Base-by-base conservation (phyloP, 2,329 filamentous ascomycete species). In the Calonectria pseudoreteaudii region DNA sequence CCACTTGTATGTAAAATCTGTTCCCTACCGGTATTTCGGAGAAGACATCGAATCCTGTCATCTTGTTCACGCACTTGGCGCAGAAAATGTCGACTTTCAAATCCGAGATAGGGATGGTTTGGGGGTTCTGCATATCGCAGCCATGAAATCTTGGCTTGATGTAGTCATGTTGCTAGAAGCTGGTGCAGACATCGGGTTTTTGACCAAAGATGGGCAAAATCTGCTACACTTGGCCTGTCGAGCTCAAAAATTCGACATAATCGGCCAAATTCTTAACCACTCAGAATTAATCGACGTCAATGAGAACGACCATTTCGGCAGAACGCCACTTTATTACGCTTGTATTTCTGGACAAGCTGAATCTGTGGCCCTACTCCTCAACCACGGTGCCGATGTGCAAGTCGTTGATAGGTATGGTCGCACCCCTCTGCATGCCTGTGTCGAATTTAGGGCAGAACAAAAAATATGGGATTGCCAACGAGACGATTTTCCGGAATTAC, bases 281-380 rank as follows among this genome's bases (percentile, higher is more conserved):
- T 14, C 16, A 0, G 34, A 13, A 8, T 6, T 1, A 3, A 7
- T 73, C 2, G 30, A 78, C 3, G 16, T 80, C 1, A 74, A 80
- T 8, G 74, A 77, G 30, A 18, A 58, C 10, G 78, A 80, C n/a
- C 1, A 18, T 1, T 60, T 62, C 70, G 74, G 75, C 0, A 74
- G 74, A 71, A 79, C 78, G 6, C 78, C 78, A 3, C 67, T 80
- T 1, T 64, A 77, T 38, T 78, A 78, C 34, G 78, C 78, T 4
- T 77, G 75, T 8, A 67, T 47, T 23, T 80, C 78, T 4, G 78
- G 78, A 11, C 73, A 79, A 4, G 23, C 71, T 0, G 78, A 80
- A 34, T 75, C 53, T 1, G 75, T 80, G 1, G 64, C 64, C 2
- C 50, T 75, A 9, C 75, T 80, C 1, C 67, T 79, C 11, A 34